These are phyloP conservation scores for Schizophyllum commune DNA, from an alignment of 1,284 basidiomycete species.

Conservation along the genomic window DNA sequence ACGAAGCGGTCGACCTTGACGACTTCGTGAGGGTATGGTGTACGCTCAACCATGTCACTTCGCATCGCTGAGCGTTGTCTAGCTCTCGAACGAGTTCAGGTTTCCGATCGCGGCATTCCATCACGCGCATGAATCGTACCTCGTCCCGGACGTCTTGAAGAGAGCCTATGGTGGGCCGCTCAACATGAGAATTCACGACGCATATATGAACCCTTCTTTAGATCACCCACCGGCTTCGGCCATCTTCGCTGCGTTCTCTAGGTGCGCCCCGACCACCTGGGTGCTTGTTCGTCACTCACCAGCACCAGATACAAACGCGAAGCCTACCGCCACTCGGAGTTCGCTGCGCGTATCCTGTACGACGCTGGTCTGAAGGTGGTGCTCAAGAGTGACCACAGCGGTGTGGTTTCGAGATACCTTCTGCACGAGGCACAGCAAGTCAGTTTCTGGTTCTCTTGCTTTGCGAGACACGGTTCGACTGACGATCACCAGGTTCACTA, in stretches of 20 bases:
- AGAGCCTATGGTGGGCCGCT: slow-evolving; percentile 37
- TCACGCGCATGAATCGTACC: slow-evolving; percentile 58
- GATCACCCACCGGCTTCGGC: slow-evolving; percentile 4
- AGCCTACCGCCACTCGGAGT: background rate
- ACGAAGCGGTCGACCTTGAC: slow-evolving; percentile 54
- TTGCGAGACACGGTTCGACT: too few species aligned
- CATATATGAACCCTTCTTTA: background rate
- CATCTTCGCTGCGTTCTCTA: slow-evolving; percentile 3
- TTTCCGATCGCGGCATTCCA: slow-evolving; percentile 58
- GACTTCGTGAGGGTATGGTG: slow-evolving; percentile 36
- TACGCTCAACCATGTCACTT: background rate
- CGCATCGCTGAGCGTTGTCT: slow-evolving; percentile 8
- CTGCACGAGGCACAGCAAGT: slow-evolving; percentile 54
- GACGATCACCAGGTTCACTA: slow-evolving; percentile 41
- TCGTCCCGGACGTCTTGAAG: slow-evolving; percentile 54
- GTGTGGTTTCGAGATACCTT: slow-evolving; percentile 57
- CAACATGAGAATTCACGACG: background rate
- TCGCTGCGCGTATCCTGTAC: background rate
- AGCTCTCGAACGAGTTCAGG: slow-evolving; percentile 61
- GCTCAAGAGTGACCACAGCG: slow-evolving; percentile 57
- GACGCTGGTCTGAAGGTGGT: background rate
- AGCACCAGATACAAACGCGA: background rate
- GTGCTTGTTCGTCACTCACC: background rate
- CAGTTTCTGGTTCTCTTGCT: background rate
- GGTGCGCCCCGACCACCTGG: background rate